Conservation (phyloP, 148 eudicot species). For the Salicornia ramosissima region DNA sequence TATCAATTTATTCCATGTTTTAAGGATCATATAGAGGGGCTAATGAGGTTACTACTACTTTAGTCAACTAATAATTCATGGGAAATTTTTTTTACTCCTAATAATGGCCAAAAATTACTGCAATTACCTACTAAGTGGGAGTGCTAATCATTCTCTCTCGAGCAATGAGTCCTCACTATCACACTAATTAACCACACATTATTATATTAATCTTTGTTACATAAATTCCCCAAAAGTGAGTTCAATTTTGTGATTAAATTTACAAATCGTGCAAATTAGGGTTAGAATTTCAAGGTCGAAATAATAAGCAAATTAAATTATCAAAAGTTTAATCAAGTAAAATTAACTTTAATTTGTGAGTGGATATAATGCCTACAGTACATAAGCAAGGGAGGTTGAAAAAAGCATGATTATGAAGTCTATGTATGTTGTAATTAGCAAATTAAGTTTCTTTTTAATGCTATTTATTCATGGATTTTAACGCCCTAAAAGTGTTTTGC, state of each 20-base stretch:
- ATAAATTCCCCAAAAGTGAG: background rate
- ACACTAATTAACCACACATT: background rate
- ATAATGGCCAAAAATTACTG: background rate
- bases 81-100: background rate
- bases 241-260: background rate
- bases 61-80: background rate
- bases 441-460: constrained; percentile 2
- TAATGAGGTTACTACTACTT: background rate
- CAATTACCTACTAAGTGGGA: constrained; percentile 7
- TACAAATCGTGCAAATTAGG: background rate
- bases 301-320: background rate
- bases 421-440: constrained; percentile 17
- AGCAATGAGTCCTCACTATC: constrained; percentile 19
- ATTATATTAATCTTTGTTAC: constrained; percentile 1
- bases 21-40: constrained; percentile 1
- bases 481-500: constrained; percentile 22
- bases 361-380: constrained; percentile 19
- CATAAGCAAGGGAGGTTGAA: constrained; percentile 13
- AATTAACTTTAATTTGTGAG: background rate
- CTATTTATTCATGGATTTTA: constrained; percentile 18
- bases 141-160: constrained; percentile 21
- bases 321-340: background rate
- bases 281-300: constrained; percentile 9
- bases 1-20: background rate
- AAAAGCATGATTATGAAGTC: constrained; percentile 24